Conservation (phyloP, 805 yeast species). For the Wickerhamiella domercqiae region DNA sequence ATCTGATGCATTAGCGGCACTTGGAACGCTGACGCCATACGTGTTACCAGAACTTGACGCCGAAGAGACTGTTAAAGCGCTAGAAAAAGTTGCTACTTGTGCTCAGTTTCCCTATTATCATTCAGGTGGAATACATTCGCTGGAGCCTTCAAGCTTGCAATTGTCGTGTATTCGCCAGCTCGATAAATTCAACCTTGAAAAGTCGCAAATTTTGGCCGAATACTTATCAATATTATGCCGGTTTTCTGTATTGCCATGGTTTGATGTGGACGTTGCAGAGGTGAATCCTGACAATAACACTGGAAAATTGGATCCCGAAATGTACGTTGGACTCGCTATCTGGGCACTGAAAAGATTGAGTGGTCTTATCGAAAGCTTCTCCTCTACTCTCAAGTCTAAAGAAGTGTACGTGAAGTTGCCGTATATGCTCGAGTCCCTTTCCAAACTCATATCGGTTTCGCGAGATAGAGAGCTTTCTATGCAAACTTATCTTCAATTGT, state of each 20-base stretch:
- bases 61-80: conserved; percentile 1
- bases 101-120: conserved; percentile 13
- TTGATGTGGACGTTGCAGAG: conserved; percentile 4
- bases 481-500: conserved; percentile 1
- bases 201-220: conserved; percentile 3
- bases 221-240: conserved; percentile 6
- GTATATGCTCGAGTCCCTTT: neutral
- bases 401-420: neutral
- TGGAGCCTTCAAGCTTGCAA: conserved; percentile 50
- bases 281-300: neutral
- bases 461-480: neutral
- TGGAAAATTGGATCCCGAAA: neutral
- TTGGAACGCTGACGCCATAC: conserved; percentile 7
- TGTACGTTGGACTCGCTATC: neutral
- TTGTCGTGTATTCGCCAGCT: conserved; percentile 38
- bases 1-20: conserved; percentile 37
- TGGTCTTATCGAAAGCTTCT: neutral
- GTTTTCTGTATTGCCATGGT: conserved; percentile 11
- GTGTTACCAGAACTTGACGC: conserved; percentile 3
- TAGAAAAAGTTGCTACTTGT: conserved; percentile 8
- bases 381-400: neutral
- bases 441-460: neutral
- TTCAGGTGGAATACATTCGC: conserved; percentile 29
- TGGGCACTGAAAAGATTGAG: neutral
- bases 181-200: conserved; percentile 15